Evolutionary conservation across 2,329 filamentous ascomycete species (phyloP).

Genomic region (Blumeria graminis): DNA sequence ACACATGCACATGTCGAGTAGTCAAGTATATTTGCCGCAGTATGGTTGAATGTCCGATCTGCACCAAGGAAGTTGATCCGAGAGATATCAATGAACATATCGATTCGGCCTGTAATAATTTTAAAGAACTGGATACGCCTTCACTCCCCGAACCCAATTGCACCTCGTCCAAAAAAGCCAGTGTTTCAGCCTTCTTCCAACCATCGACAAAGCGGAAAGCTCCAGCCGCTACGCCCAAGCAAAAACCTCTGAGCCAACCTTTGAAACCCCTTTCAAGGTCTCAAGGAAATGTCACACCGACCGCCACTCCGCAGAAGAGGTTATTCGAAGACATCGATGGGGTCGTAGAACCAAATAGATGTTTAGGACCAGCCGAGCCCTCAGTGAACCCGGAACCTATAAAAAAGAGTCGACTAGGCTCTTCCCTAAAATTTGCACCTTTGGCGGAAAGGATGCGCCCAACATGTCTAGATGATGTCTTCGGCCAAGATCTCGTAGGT

Average conservation of each 20-base stretch:
- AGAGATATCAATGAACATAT: constrained; percentile 72
- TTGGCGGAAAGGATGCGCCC: constrained; percentile 90
- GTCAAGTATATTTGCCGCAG: neutral
- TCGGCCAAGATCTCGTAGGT: constrained; percentile 77
- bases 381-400: constrained; percentile 8
- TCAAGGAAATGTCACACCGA: constrained; percentile 4
- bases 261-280: too few relatives aligned
- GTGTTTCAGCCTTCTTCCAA: constrained; percentile 34
- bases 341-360: constrained; percentile 4
- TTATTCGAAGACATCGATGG: constrained; percentile 12
- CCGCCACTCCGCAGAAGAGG: constrained; percentile 9
- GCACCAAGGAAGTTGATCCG: constrained; percentile 45
- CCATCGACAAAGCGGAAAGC: constrained; percentile 31
- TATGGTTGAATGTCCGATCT: constrained; percentile 57
- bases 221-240: constrained; percentile 11
- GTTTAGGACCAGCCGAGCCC: constrained; percentile 2
- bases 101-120: constrained; percentile 54
- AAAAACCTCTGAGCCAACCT: constrained; percentile 10
- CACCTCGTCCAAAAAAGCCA: constrained; percentile 16
- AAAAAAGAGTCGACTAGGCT: constrained; percentile 43
- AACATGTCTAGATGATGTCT: constrained; percentile 59
- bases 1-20: neutral
- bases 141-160: constrained; percentile 16
- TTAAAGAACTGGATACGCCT: constrained; percentile 27
- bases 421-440: constrained; percentile 47